phyloP scores from a whole-genome alignment of 163 green algal genomes.

The Volvox carteri region DNA sequence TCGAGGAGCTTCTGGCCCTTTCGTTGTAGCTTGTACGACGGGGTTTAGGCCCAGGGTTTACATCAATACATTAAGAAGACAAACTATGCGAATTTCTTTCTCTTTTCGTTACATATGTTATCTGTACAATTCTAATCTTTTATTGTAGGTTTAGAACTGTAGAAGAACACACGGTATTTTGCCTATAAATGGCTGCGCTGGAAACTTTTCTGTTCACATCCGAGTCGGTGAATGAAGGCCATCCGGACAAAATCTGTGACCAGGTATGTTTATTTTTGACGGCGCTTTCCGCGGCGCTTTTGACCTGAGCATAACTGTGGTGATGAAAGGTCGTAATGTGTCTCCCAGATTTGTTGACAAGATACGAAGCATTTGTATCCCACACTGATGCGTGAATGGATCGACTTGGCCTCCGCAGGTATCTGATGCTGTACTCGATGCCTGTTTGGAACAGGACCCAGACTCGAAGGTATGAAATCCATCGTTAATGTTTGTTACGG shows the following conservation, averaged over 20 bases:
- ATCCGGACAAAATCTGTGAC: constrained; percentile 98
- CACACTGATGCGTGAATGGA: too few species aligned
- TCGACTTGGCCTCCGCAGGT: constrained; percentile 90
- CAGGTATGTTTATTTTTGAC: constrained; percentile 74
- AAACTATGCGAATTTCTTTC: too few species aligned
- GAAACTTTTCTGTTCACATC: constrained; percentile 96
- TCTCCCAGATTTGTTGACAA: too few species aligned
- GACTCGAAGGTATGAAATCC: constrained; percentile 86
- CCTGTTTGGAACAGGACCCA: constrained; percentile 97
- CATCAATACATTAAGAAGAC: too few species aligned
- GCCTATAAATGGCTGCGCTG: constrained; percentile 66
- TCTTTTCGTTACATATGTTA: too few species aligned
- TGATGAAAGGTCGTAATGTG: too few species aligned
- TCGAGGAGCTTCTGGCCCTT: neutral
- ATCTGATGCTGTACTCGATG: constrained; percentile 98
- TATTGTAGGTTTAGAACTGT: too few species aligned
- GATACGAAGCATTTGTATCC: too few species aligned
- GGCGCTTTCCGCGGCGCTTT: neutral
- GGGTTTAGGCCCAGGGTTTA: constrained; percentile 28
- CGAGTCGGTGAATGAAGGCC: constrained; percentile 94
- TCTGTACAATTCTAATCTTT: too few species aligned
- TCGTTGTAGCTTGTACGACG: neutral
- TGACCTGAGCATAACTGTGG: too few species aligned
- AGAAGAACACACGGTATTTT: too few species aligned
- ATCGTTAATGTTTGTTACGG: neutral